Evolutionary conservation across 2,329 filamentous ascomycete species (phyloP), one percentile per base, ranked within the genome.

Genomic region (Hypocreales sp.): DNA sequence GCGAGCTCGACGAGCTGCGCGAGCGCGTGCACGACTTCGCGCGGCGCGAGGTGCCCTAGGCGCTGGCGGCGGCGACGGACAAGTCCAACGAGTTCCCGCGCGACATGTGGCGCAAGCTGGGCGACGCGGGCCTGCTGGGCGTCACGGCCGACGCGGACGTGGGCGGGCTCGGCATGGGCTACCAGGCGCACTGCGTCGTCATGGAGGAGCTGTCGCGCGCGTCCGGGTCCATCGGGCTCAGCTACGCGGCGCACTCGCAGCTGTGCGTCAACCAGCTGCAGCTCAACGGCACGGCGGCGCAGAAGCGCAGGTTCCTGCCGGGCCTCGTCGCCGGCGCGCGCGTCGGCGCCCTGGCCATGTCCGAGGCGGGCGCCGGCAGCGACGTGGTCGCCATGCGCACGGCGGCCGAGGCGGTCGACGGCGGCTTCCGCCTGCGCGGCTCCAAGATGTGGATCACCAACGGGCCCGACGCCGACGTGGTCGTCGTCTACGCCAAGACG

Each of bases 401-500:
- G 24, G 77, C 71, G 4, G 87, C 86, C 0, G 79, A 72, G 48
- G 64, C 70, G 36, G 79, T 82, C 8, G 79, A 90, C 42, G 86
- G 84, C 20, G 87, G 87, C 16, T 94, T 79, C 51, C 35, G 86
- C 13, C 60, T 98, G 30, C 83, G 86, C 45, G 87, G 86, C 18
- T 81, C 77, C 34, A 94, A 98, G 65, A 94, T 95, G 87, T 98
- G 87, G 87, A 98, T 98, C 49, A 98, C 87, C 35, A 98, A 98
- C 54, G 82, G 87, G 5, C 87, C 87, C 1, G 86, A 95, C 48
- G 90, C 90, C n/a, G 71, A 93, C 51, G 64, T 79, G 22, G 75
- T 95, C 30, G 73, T 98, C 29, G 84, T 98, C n/a, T 98, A 98
- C 51, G 87, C 87, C 29, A 95, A 95, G 63, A 94, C 87, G 1